phyloP scores from a whole-genome alignment of 108 stramenopile genomes.

The Skeletonema grethae region DNA sequence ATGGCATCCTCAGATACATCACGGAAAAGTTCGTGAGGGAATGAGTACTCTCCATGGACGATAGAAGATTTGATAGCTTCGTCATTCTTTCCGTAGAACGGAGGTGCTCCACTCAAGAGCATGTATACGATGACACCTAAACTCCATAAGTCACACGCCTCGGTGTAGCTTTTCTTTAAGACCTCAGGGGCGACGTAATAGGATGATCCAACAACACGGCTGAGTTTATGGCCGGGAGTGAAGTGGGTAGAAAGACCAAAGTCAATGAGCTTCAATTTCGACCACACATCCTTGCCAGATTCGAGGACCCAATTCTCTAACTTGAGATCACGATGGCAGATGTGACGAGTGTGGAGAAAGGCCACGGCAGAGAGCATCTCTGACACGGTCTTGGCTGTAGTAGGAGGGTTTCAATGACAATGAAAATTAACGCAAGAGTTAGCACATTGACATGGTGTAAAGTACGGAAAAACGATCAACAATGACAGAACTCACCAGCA shows the following conservation, averaged over 20 bases:
- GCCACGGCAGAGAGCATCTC: constrained; percentile 81
- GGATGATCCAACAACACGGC: constrained; percentile 91
- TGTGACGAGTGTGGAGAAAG: constrained; percentile 57
- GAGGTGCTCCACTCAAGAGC: constrained; percentile 89
- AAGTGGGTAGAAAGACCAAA: constrained; percentile 83
- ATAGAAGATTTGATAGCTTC: constrained; percentile 92
- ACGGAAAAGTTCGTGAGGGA: constrained; percentile 87
- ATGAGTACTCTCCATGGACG: constrained; percentile 88
- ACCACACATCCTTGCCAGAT: constrained; percentile 8
- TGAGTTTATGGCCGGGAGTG: constrained; percentile 80
- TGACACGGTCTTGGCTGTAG: constrained; percentile 74
- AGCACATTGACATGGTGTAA: background rate
- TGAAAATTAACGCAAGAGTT: background rate
- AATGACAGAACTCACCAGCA: constrained; percentile 68
- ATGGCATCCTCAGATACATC: constrained; percentile 92
- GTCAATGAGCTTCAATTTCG: constrained; percentile 61
- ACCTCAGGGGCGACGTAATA: constrained; percentile 99
- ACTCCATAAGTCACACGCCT: constrained; percentile 95
- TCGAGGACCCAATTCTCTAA: constrained; percentile 47
- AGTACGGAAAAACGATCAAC: background rate
- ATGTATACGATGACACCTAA: constrained; percentile 95
- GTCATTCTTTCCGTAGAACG: constrained; percentile 92
- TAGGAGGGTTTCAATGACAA: background rate
- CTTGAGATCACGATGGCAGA: constrained; percentile 75
- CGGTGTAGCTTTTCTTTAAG: constrained; percentile 94